phyloP scores from a whole-genome alignment of 1,139 yeast species.

The Kodamaea alishanica region DNA sequence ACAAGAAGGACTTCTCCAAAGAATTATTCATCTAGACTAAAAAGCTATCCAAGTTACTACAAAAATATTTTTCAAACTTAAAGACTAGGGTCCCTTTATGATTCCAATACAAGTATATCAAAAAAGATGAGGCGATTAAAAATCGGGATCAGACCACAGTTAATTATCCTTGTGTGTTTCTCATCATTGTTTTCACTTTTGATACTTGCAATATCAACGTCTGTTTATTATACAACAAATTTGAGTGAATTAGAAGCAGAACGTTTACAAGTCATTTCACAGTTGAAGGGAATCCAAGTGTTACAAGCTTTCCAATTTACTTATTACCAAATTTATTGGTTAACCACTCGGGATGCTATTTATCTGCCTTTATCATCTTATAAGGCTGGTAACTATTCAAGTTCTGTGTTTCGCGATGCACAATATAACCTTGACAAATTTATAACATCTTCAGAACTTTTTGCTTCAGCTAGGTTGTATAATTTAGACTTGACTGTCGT shows the following conservation, averaged over 20 bases:
- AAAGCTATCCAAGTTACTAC: no score
- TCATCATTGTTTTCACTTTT: constrained; percentile 75
- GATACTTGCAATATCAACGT: constrained; percentile 74
- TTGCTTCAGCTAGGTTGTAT: constrained; percentile 67
- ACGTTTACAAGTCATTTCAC: constrained; percentile 71
- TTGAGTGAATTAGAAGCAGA: constrained; percentile 64
- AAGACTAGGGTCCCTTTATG: no score
- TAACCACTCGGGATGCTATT: constrained; percentile 60
- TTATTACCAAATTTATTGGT: constrained; percentile 67
- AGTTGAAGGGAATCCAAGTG: constrained; percentile 75
- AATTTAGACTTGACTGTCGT: constrained; percentile 46
- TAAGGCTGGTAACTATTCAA: constrained; percentile 66
- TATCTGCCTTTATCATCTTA: constrained; percentile 58
- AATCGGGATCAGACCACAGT: constrained; percentile 63
- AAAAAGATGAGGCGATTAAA: constrained; percentile 38
- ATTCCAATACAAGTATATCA: no score
- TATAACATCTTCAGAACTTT: constrained; percentile 57
- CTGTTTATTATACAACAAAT: constrained; percentile 69
- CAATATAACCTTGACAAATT: constrained; percentile 52
- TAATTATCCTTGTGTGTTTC: constrained; percentile 72
- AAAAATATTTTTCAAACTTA: no score
- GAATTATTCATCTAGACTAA: no score
- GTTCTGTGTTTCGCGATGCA: constrained; percentile 40
- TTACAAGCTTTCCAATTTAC: constrained; percentile 60
- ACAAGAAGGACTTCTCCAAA: no score